phyloP scores from a whole-genome alignment of 306 rosid genomes.

The Luffa acutangula region DNA sequence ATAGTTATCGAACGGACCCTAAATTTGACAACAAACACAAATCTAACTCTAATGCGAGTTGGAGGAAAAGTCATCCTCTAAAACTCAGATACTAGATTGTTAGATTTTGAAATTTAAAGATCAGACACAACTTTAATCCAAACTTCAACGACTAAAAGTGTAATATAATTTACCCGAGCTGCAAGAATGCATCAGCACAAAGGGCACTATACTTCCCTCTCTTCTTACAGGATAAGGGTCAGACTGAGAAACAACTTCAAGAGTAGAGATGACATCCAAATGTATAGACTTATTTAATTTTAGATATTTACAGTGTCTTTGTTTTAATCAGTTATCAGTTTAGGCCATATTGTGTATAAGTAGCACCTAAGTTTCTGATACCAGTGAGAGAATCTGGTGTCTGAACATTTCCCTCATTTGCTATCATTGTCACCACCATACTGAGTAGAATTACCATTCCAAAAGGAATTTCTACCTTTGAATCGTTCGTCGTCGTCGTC shows the following conservation, averaged over 20 bases:
- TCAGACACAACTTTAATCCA: neutral
- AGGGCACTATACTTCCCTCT: neutral
- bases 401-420: slow-evolving; percentile 15
- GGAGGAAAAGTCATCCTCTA: neutral
- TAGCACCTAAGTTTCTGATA: neutral
- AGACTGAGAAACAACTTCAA: neutral
- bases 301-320: neutral
- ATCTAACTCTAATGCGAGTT: neutral
- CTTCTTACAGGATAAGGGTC: neutral
- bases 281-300: neutral
- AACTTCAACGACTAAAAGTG: neutral
- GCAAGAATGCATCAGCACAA: neutral
- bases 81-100: neutral
- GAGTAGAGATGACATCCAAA: neutral
- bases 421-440: slow-evolving; percentile 35
- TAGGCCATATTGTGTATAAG: neutral
- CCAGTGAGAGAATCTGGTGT: neutral
- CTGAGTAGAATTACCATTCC: slow-evolving; percentile 61
- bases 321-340: neutral
- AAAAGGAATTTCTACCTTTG: slow-evolving; percentile 34
- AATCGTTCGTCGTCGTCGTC: slow-evolving; percentile 41
- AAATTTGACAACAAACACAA: neutral
- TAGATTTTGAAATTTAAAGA: neutral
- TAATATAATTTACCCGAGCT: neutral
- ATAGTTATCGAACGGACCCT: too few species aligned